Conservation (phyloP, 2,329 filamentous ascomycete genomes). For the Drechslerella dactyloides region DNA sequence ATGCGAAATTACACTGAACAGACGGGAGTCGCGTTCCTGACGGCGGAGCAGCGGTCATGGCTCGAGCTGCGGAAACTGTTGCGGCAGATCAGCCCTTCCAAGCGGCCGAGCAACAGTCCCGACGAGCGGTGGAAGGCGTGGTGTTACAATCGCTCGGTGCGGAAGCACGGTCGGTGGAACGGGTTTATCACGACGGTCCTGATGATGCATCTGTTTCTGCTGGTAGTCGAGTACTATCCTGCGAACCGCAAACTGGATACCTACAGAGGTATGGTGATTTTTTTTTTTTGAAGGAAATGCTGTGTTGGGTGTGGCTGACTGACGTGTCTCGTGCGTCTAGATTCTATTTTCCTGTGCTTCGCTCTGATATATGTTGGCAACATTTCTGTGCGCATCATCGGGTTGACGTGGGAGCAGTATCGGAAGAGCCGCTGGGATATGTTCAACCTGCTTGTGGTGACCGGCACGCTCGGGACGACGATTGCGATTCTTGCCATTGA, state of each 20-base stretch:
- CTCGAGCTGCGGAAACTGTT: conserved; percentile 90
- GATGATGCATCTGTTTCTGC: conserved; percentile 79
- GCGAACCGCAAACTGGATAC: conserved; percentile 74
- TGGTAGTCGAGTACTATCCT: conserved; percentile 84
- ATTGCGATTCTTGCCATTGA: conserved; percentile 71
- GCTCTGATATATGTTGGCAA: conserved; percentile 83
- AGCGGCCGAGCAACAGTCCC: conserved; percentile 80
- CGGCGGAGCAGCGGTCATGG: conserved; percentile 95
- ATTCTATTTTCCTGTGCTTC: conserved; percentile 74
- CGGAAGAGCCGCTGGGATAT: conserved; percentile 93
- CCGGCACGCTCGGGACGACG: conserved; percentile 81
- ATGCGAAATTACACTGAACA: conserved; percentile 99
- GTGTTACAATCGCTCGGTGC: conserved; percentile 92
- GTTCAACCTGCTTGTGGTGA: conserved; percentile 80
- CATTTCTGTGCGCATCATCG: conserved; percentile 80
- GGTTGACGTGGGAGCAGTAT: conserved; percentile 90
- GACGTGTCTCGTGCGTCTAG: conserved; percentile 52
- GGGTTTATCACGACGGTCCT: conserved; percentile 78
- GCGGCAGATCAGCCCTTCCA: conserved; percentile 91
- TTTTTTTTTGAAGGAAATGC: conserved; percentile 23
- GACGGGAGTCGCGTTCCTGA: conserved; percentile 94
- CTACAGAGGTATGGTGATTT: conserved; percentile 64
- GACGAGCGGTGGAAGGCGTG: conserved; percentile 82
- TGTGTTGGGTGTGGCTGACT: not conserved
- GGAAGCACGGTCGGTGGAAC: conserved; percentile 94